Base-by-base conservation (phyloP, 2,329 filamentous ascomycete species). In the Fusarium napiforme region DNA sequence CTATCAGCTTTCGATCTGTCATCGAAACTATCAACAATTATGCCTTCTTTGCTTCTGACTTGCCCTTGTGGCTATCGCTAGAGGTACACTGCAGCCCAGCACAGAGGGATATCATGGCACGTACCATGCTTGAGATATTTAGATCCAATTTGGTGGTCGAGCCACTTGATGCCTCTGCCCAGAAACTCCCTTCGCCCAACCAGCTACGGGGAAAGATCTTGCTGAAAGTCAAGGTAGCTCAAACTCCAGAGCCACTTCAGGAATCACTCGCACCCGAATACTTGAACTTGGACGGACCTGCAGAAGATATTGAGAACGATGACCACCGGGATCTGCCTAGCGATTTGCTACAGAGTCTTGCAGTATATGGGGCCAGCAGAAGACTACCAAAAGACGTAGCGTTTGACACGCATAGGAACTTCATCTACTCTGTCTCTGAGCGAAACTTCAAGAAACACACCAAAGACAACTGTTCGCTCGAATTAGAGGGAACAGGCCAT, bases 371-470 rank as follows among this genome's bases (percentile, higher is more conserved):
- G 4, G 70, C 70, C 2, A 67, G 70, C 0, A 71, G 64, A 30
- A 21, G 66, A 5, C 30, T 73, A 2, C 70, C 70, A 0, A 37
- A 14, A 16, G 16, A 23, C 1, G 46, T 11, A 8, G 34, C 14
- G 2, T 34, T 71, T 3, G 66, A 73, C 9, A 45, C 34, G 0
- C 16, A 58, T 23, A 34, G 60, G 10, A 71, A 62, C 11, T 73
- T 67, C 4, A 57, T 73, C 14, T 73, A 73, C 32, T 73, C 70
- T 1, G 34, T 61, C 2, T 73, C 70, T 0, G 70, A 73, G 8
- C 32, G 49, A 18, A 59, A 56, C 4, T 52, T 71, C 7, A 63
- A 45, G 23, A 71, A 60, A 10, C 52, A 58, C 5, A 40, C 32
- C 3, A 39, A 37, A 12, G 52, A 52, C 3, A 28, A 56, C 6